Percentiles rank a stretch among this genome's conserved stretches.
phyloP scores from a whole-genome alignment of 163 green algal species.

The Dunaliella salina region DNA sequence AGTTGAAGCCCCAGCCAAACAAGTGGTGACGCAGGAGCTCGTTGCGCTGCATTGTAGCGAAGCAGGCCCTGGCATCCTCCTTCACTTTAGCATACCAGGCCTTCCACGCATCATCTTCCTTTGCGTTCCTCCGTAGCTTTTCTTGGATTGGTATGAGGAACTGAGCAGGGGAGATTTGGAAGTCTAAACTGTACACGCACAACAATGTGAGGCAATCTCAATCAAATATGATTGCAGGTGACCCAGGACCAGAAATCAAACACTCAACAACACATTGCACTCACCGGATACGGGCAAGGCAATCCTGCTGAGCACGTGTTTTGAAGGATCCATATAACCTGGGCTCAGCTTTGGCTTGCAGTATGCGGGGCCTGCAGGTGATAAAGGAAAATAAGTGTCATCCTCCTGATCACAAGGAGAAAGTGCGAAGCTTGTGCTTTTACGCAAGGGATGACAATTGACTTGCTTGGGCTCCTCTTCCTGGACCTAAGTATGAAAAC shows the following conservation, averaged over 20 bases:
- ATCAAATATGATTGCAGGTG: neutral
- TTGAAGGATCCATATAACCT: neutral
- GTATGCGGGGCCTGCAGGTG: neutral
- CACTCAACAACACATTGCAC: neutral
- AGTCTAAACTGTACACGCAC: neutral
- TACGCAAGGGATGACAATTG: too few species aligned
- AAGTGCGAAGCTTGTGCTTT: too few species aligned
- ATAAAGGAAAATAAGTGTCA: too few species aligned
- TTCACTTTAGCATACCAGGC: too few species aligned
- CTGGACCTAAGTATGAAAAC: too few species aligned
- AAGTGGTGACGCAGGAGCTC: neutral
- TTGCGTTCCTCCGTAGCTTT: neutral
- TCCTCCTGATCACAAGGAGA: too few species aligned
- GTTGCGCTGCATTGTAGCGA: neutral
- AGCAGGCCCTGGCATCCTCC: neutral
- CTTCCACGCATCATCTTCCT: neutral
- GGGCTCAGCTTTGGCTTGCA: neutral
- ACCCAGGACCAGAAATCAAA: neutral
- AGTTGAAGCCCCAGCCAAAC: neutral
- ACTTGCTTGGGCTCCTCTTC: too few species aligned
- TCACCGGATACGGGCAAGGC: neutral
- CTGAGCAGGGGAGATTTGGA: neutral
- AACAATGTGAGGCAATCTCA: neutral
- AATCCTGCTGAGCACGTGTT: neutral
- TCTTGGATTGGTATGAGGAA: neutral